These are phyloP conservation scores for Datisca glomerata DNA, from an alignment of 306 rosid genomes.

Conservation along the genomic window DNA sequence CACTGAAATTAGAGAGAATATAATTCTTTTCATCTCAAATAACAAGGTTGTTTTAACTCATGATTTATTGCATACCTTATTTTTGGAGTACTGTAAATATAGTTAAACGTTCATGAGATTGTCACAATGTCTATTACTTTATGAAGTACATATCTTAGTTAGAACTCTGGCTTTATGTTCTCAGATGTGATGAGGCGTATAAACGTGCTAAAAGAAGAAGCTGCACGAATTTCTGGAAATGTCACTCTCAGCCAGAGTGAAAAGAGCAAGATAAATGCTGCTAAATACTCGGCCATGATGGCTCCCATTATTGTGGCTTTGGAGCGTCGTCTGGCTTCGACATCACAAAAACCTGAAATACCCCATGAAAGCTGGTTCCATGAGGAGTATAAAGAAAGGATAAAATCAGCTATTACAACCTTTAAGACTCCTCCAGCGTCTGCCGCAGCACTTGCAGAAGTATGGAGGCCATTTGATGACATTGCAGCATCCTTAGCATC, in stretches of 20 bases:
- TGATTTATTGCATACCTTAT: too few relatives aligned
- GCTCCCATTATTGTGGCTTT: slow-evolving; percentile 95
- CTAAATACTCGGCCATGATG: slow-evolving; percentile 97
- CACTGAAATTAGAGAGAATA: too few relatives aligned
- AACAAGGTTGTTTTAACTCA: too few relatives aligned
- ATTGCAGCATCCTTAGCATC: slow-evolving; percentile 89
- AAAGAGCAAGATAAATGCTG: slow-evolving; percentile 86
- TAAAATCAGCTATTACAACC: slow-evolving; percentile 59
- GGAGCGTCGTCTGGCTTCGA: slow-evolving; percentile 92
- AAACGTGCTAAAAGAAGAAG: slow-evolving; percentile 86
- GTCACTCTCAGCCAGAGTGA: slow-evolving; percentile 81
- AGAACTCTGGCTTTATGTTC: slow-evolving; percentile 17
- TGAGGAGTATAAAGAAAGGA: slow-evolving; percentile 57
- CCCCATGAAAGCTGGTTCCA: slow-evolving; percentile 98
- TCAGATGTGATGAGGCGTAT: slow-evolving; percentile 94
- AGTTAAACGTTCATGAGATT: too few relatives aligned
- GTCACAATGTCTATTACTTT: too few relatives aligned
- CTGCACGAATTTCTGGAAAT: slow-evolving; percentile 87
- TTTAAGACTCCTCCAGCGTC: slow-evolving; percentile 78
- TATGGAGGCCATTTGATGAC: slow-evolving; percentile 79
- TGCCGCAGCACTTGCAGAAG: slow-evolving; percentile 71
- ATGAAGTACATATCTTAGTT: too few relatives aligned
- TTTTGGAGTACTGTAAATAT: too few relatives aligned
- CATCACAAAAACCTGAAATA: slow-evolving; percentile 88
- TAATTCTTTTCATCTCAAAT: too few relatives aligned